Percentiles rank a stretch among this genome's conserved stretches.
These are phyloP conservation scores for Mycena rosella DNA, from an alignment of 768 basidiomycete species.

Conservation along the genomic window DNA sequence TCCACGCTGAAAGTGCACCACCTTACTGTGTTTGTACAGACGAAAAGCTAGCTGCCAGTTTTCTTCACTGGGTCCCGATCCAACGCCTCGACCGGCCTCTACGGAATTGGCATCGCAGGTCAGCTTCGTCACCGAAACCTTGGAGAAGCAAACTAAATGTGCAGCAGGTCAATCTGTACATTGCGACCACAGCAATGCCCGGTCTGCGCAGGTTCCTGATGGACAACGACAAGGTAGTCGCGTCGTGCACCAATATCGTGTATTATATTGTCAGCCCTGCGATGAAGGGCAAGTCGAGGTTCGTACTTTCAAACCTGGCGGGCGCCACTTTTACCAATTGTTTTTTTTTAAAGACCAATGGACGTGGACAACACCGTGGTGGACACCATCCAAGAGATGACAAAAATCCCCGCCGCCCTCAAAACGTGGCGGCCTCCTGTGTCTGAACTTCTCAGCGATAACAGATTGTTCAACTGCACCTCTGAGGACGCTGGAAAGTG, in stretches of 20 bases:
- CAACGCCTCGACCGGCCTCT: constrained; percentile 49
- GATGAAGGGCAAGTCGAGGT: constrained; percentile 84
- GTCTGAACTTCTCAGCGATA: constrained; percentile 86
- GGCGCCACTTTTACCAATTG: constrained; percentile 25
- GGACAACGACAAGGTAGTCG: constrained; percentile 86
- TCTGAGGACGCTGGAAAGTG: constrained; percentile 71
- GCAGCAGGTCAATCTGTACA: constrained; percentile 76
- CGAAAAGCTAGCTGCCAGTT: constrained; percentile 69
- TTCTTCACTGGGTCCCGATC: constrained; percentile 51
- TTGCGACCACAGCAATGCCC: constrained; percentile 78
- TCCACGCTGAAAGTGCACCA: neutral
- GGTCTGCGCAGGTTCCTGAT: constrained; percentile 82
- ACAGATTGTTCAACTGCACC: constrained; percentile 85
- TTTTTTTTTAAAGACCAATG: constrained; percentile 66
- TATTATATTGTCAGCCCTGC: constrained; percentile 88
- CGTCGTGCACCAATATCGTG: constrained; percentile 85
- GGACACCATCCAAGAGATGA: constrained; percentile 81
- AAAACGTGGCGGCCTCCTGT: constrained; percentile 91
- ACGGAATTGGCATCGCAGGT: constrained; percentile 65
- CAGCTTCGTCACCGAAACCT: constrained; percentile 24
- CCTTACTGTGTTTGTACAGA: constrained; percentile 46
- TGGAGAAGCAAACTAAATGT: constrained; percentile 25
- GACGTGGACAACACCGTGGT: constrained; percentile 80
- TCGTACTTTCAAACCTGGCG: constrained; percentile 29
- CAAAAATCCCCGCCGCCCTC: constrained; percentile 77